Conservation (phyloP, 2,329 filamentous ascomycete species). For the Immersiporthe knoxdaviesiana region DNA sequence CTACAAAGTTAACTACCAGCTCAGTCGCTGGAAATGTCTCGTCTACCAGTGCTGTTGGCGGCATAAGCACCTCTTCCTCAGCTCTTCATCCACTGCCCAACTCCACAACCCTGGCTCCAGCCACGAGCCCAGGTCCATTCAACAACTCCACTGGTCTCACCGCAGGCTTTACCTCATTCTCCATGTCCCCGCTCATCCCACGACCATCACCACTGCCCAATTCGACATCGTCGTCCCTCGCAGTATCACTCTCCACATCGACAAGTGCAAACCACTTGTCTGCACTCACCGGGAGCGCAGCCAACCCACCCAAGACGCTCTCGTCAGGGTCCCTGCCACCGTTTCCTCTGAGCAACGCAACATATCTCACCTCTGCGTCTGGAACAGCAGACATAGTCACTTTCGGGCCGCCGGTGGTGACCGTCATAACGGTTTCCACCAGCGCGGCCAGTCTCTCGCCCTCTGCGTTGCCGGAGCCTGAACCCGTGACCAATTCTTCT, state of each 20-base stretch:
- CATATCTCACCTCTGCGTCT: neutral
- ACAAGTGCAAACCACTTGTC: neutral
- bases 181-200: neutral
- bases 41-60: neutral
- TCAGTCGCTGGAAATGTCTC: neutral
- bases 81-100: neutral
- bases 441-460: neutral
- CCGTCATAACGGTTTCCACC: neutral
- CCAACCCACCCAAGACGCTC: neutral
- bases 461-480: neutral
- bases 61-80: neutral
- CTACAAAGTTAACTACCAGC: neutral
- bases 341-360: neutral
- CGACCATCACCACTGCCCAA: neutral
- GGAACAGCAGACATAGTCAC: neutral
- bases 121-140: neutral
- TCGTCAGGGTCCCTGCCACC: neutral
- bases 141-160: neutral
- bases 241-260: neutral
- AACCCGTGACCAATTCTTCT: neutral
- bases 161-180: neutral
- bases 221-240: neutral
- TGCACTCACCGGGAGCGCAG: neutral
- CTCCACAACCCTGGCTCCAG: neutral
- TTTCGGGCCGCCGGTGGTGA: neutral